Evolutionary conservation across 176 grass and related monocot genomes (phyloP).

Genomic region (Carex parvula): DNA sequence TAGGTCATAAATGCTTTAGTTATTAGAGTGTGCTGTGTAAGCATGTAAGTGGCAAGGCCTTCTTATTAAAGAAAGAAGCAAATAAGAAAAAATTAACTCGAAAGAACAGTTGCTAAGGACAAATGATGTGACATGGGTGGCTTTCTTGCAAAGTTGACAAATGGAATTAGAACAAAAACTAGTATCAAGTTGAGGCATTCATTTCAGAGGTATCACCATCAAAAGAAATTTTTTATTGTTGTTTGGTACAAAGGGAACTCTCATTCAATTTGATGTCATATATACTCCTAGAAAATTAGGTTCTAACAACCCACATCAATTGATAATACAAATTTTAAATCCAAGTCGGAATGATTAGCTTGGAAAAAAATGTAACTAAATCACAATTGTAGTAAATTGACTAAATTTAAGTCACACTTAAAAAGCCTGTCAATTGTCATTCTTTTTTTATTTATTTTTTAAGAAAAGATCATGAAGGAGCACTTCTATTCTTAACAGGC

Average conservation of each 20-base stretch:
- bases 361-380: background rate
- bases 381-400: background rate
- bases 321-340: background rate
- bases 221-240: background rate
- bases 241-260: background rate
- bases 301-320: background rate
- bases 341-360: background rate
- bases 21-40: background rate
- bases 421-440: background rate
- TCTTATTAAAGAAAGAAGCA: background rate
- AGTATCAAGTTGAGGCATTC: background rate
- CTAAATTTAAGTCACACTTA: background rate
- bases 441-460: no score
- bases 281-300: background rate
- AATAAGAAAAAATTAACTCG: background rate
- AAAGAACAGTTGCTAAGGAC: background rate
- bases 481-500: background rate
- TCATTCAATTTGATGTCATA: background rate
- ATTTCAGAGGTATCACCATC: background rate
- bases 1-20: background rate
- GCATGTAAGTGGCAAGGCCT: background rate
- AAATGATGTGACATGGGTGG: background rate
- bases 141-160: background rate
- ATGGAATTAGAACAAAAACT: background rate
- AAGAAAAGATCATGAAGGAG: background rate